Conservation (phyloP, 768 basidiomycete genomes). For the Guyanaporus albipodus region DNA sequence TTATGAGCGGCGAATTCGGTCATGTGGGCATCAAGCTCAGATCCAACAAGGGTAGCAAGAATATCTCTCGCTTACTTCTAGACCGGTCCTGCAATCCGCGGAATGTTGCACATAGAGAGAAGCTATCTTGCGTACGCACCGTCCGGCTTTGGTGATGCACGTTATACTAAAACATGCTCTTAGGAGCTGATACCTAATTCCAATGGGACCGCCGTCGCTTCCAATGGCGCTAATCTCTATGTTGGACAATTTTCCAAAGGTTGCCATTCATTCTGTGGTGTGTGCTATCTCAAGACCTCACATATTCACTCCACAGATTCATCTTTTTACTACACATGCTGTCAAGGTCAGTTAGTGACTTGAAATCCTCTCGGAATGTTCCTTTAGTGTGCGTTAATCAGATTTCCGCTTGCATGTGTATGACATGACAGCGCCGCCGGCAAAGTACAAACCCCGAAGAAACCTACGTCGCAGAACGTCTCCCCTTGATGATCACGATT, state of each 20-base stretch:
- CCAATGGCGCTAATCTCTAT: conserved; percentile 72
- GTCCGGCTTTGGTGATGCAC: neutral
- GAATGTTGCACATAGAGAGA: conserved; percentile 44
- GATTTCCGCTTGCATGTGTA: conserved; percentile 91
- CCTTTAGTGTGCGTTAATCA: conserved; percentile 24
- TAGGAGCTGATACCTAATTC: conserved; percentile 77
- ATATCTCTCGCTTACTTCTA: conserved; percentile 47
- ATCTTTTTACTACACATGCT: conserved; percentile 91
- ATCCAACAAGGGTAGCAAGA: conserved; percentile 39
- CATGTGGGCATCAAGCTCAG: conserved; percentile 49
- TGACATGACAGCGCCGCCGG: conserved; percentile 57
- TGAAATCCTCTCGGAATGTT: neutral
- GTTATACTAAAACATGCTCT: neutral
- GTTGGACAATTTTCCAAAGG: conserved; percentile 81
- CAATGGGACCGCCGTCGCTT: conserved; percentile 74
- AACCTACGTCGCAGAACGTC: conserved; percentile 15
- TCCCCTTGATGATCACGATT: conserved; percentile 24
- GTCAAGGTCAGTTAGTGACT: conserved; percentile 52
- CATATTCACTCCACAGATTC: conserved; percentile 50
- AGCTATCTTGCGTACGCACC: conserved; percentile 48
- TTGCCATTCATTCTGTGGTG: conserved; percentile 20
- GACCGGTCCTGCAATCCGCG: conserved; percentile 37
- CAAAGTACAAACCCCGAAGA: conserved; percentile 17
- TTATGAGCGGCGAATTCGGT: conserved; percentile 80
- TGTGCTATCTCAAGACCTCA: conserved; percentile 2